Percentiles rank a stretch among this genome's conserved stretches.
These are phyloP conservation scores for Dalbergia oliveri DNA, from an alignment of 306 rosid species.

Conservation along the genomic window DNA sequence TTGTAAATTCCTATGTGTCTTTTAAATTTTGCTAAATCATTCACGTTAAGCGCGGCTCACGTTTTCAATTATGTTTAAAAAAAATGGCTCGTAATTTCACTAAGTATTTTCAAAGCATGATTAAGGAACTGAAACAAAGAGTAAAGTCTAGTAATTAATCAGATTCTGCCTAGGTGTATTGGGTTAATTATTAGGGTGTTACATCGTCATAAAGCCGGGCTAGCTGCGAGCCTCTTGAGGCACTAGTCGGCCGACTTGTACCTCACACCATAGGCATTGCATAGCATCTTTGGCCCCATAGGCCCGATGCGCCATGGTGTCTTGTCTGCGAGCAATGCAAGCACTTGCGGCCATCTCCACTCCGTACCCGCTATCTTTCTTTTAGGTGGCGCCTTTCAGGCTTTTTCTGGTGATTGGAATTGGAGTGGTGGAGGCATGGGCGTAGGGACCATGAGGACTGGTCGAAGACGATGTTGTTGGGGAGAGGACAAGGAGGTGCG, in stretches of 20 bases:
- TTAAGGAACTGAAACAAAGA: no score
- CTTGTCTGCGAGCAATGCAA: slow-evolving; percentile 82
- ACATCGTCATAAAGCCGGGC: slow-evolving; percentile 96
- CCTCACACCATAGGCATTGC: slow-evolving; percentile 84
- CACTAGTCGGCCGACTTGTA: slow-evolving; percentile 80
- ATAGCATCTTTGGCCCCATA: slow-evolving; percentile 77
- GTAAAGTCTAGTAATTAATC: no score
- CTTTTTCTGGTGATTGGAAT: slow-evolving; percentile 34
- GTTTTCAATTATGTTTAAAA: no score
- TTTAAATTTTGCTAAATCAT: no score
- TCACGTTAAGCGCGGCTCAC: no score
- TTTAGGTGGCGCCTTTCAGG: slow-evolving; percentile 1
- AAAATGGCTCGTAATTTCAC: no score
- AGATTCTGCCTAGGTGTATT: no score
- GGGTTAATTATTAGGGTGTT: no score
- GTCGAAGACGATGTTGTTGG: slow-evolving; percentile 38
- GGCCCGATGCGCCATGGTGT: slow-evolving; percentile 95
- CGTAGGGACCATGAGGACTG: slow-evolving; percentile 45
- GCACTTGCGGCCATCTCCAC: slow-evolving; percentile 66
- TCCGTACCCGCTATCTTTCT: slow-evolving; percentile 52
- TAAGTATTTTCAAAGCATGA: no score
- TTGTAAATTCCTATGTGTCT: no score
- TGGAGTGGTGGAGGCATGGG: background rate
- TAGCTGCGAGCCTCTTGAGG: slow-evolving; percentile 90
- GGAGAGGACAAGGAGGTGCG: slow-evolving; percentile 66